These are phyloP conservation scores for Lachnellula occidentalis DNA, from an alignment of 2,329 filamentous ascomycete species.

Conservation along the genomic window DNA sequence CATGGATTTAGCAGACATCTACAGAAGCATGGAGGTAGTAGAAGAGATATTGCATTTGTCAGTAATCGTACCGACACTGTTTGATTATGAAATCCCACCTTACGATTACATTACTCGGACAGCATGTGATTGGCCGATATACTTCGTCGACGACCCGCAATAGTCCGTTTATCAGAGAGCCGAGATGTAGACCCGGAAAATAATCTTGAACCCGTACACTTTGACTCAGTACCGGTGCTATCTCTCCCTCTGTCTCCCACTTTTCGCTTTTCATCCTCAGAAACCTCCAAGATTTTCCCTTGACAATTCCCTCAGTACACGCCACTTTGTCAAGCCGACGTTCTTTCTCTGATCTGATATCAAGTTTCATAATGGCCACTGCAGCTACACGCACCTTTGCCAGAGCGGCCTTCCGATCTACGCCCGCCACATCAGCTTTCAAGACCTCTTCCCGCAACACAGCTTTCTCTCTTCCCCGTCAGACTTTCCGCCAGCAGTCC, in stretches of 20 bases:
- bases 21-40: too few relatives aligned
- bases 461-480: slow-evolving; percentile 55
- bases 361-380: slow-evolving; percentile 32
- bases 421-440: slow-evolving; percentile 43
- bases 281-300: neutral
- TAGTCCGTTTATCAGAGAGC: too few relatives aligned
- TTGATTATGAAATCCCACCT: too few relatives aligned
- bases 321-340: neutral
- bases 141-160: too few relatives aligned
- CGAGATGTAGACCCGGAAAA: neutral
- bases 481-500: slow-evolving; percentile 67
- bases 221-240: neutral
- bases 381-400: slow-evolving; percentile 33
- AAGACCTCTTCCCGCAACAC: slow-evolving; percentile 51
- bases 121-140: too few relatives aligned
- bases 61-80: neutral
- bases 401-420: slow-evolving; percentile 32
- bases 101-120: too few relatives aligned
- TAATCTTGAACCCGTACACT: neutral
- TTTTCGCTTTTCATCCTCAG: neutral
- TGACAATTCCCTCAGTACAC: too few relatives aligned
- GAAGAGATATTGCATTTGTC: neutral
- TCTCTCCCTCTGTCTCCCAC: neutral
- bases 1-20: too few relatives aligned
- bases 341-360: neutral